Percentiles rank a stretch among this genome's conserved stretches.
phyloP scores from a whole-genome alignment of 1,139 yeast genomes.

The Zhuliangozyma blackwelliae region DNA sequence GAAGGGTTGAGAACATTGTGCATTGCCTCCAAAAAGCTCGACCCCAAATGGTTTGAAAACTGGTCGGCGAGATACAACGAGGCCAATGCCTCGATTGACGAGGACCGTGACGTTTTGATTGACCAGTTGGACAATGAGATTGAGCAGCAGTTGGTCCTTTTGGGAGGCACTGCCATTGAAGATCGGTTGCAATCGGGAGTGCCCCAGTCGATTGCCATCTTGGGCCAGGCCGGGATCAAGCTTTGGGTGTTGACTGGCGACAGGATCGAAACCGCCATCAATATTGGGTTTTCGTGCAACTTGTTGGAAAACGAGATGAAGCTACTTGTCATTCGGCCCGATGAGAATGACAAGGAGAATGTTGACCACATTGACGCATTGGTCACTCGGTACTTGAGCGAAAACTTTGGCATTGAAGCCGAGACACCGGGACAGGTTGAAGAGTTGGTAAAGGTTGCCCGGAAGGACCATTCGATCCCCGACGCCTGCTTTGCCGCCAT shows the following conservation, averaged over 20 bases:
- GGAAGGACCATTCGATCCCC: slow-evolving; percentile 50
- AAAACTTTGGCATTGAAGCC: slow-evolving; percentile 33
- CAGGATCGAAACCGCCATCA: slow-evolving; percentile 95
- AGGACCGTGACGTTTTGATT: slow-evolving; percentile 72
- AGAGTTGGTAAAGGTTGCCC: slow-evolving; percentile 37
- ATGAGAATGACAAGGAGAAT: slow-evolving; percentile 21
- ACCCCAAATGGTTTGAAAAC: slow-evolving; percentile 53
- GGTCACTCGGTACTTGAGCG: slow-evolving; percentile 35
- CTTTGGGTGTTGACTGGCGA: slow-evolving; percentile 98
- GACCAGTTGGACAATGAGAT: slow-evolving; percentile 77
- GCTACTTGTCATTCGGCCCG: slow-evolving; percentile 60
- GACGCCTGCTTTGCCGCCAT: slow-evolving; percentile 43
- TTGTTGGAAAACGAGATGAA: slow-evolving; percentile 84
- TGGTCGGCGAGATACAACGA: slow-evolving; percentile 71
- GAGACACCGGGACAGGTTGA: slow-evolving; percentile 20
- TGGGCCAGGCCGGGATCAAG: slow-evolving; percentile 89
- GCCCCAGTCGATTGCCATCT: slow-evolving; percentile 82
- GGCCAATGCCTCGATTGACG: slow-evolving; percentile 70
- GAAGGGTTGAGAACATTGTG: slow-evolving; percentile 96
- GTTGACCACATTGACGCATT: slow-evolving; percentile 28
- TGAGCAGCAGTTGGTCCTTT: slow-evolving; percentile 64
- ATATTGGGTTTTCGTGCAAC: slow-evolving; percentile 95
- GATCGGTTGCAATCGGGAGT: slow-evolving; percentile 95
- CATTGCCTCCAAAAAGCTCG: slow-evolving; percentile 75
- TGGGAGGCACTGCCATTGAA: slow-evolving; percentile 98